Evolutionary conservation across 768 basidiomycete genomes (phyloP).

Genomic region (Hypholoma sublateritium): DNA sequence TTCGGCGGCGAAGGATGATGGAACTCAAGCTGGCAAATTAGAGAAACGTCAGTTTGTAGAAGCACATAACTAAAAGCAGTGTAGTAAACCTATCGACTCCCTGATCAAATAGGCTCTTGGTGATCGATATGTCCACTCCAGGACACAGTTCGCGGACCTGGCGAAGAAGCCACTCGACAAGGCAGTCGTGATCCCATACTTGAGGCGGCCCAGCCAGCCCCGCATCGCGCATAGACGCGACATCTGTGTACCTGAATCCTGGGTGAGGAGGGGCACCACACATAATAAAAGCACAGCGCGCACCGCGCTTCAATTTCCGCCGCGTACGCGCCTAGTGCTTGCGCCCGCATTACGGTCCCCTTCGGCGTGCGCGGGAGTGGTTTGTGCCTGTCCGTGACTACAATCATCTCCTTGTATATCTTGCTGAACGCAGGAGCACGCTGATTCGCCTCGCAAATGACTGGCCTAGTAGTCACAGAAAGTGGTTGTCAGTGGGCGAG

Average conservation of each 20-base stretch:
- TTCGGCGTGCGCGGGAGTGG: slow-evolving; percentile 48
- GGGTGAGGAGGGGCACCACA: neutral
- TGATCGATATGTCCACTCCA: neutral
- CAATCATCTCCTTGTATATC: slow-evolving; percentile 54
- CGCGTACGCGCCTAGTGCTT: slow-evolving; percentile 38
- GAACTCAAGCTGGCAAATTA: slow-evolving; percentile 11
- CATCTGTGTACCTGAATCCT: slow-evolving; percentile 16
- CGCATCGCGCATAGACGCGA: slow-evolving; percentile 7
- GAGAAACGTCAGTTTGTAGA: neutral
- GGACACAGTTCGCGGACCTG: slow-evolving; percentile 17
- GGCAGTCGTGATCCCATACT: slow-evolving; percentile 10
- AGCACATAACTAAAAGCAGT: neutral
- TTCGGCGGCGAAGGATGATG: neutral
- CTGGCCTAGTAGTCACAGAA: slow-evolving; percentile 25
- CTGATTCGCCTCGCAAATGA: slow-evolving; percentile 45
- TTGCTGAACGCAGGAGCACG: slow-evolving; percentile 41
- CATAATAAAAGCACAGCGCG: slow-evolving; percentile 4
- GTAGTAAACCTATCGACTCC: slow-evolving; percentile 20
- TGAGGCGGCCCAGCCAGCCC: slow-evolving; percentile 11
- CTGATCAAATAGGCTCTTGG: slow-evolving; percentile 19
- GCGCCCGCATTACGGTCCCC: slow-evolving; percentile 47
- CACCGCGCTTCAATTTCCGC: slow-evolving; percentile 48
- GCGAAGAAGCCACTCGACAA: slow-evolving; percentile 15
- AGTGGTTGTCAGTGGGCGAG: neutral
- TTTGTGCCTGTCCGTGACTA: slow-evolving; percentile 35